Percentiles rank a stretch among this genome's conserved stretches.
Evolutionary conservation across 2,329 filamentous ascomycete genomes (phyloP).

Genomic region (Metarhizium humberi): DNA sequence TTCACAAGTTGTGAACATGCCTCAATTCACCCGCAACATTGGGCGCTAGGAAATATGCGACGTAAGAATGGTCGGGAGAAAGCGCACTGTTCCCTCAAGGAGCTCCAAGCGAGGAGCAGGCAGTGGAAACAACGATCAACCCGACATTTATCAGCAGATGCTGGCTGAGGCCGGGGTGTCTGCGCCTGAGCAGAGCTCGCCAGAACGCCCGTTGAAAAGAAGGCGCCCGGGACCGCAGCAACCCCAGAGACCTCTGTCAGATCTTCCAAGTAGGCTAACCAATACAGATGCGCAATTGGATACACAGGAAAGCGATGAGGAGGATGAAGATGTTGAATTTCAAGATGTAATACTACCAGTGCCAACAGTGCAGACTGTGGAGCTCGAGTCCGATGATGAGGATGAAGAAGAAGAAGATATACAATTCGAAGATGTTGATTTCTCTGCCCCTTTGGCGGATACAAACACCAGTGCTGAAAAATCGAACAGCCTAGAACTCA

Average conservation of each 20-base stretch:
- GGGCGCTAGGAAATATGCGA: neutral
- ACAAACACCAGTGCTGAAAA: constrained; percentile 13
- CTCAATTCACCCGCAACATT: neutral
- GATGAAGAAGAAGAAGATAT: constrained; percentile 30
- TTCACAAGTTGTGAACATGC: neutral
- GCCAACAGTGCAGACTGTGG: constrained; percentile 41
- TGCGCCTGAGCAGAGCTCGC: constrained; percentile 12
- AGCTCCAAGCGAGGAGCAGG: constrained; percentile 11
- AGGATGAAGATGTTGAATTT: constrained; percentile 37
- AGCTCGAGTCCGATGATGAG: constrained; percentile 37
- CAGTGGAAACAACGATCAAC: constrained; percentile 14
- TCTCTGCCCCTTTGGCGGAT: constrained; percentile 22
- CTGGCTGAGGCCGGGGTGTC: constrained; percentile 37
- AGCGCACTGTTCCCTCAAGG: constrained; percentile 15
- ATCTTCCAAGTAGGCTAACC: neutral
- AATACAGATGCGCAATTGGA: neutral
- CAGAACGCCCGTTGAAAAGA: constrained; percentile 32
- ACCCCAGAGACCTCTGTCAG: neutral
- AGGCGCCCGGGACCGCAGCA: constrained; percentile 16
- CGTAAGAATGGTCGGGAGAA: constrained; percentile 22
- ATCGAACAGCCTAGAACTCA: constrained; percentile 36
- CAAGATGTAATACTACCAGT: constrained; percentile 39
- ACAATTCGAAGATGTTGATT: constrained; percentile 40
- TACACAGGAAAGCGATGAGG: constrained; percentile 11
- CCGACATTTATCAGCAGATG: constrained; percentile 39